Evolutionary conservation across 208 protist species (phyloP), one percentile per base, ranked within the genome.

Genomic region (Chromosphaera perkinsii): DNA sequence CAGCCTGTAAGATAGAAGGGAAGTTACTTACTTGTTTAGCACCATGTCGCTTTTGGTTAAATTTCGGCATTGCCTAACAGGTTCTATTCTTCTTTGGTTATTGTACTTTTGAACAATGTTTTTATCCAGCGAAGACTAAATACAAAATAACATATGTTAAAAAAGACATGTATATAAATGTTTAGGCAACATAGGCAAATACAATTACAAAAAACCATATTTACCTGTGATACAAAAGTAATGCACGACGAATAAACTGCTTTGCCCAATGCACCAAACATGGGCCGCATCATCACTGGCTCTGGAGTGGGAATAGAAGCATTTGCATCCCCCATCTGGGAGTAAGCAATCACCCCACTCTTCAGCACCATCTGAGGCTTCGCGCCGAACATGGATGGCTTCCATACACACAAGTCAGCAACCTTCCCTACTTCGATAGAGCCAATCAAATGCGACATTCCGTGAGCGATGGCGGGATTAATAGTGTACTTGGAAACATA

Each of bases 401-500:
- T 67, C 78, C 78, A 81, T 24, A 81, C 36, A 24, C 78, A 72
- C 9, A 82, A 62, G 58, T 82, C 77, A 14, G 77, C 77, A 1
- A 78, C 51, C 42, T 71, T 76, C 20, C 73, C 73, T 1, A 56
- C 7, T 52, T 74, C 64, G 3, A 69, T 51, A 3, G 68, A 78
- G 35, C 75, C 71, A n/a, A 80, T 35, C 5, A 69, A 12, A 57
- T 81, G 77, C 33, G 73, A 61, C 52, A 72, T 73, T 29, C 77
- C 77, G 62, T 82, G 77, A 3, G 77, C 72, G 51, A 76, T 51
- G 4, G 77, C 77, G 4, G 77, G 75, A 63, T 82, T 82, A 57
- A 82, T 82, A 24, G 77, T 82, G 71, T 82, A 82, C 70, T 80
- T 82, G 52, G 77, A 75, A 22, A 80, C 66, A 49, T 81, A 81